These are phyloP conservation scores for Fusarium nurragi DNA, from an alignment of 2,329 filamentous ascomycete genomes.

Conservation along the genomic window DNA sequence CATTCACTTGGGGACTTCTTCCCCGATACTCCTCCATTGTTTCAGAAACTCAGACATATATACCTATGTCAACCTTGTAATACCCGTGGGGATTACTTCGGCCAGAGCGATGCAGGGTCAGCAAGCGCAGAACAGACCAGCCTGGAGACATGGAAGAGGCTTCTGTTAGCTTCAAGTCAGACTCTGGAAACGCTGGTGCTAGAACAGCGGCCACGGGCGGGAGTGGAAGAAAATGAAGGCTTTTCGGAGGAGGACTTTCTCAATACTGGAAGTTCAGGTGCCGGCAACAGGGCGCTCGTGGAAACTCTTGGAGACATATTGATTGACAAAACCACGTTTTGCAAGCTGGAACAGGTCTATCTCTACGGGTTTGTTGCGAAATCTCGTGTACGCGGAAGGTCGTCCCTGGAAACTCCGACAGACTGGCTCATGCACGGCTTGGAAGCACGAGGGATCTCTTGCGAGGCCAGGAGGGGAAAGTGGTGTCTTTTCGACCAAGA, in stretches of 20 bases:
- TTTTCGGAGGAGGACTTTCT: slow-evolving; percentile 20
- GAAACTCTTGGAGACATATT: background rate
- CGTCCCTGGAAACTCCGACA: background rate
- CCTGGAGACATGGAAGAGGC: background rate
- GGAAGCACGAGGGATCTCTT: background rate
- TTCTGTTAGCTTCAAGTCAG: background rate
- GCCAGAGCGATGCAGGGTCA: slow-evolving; percentile 23
- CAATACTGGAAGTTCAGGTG: background rate
- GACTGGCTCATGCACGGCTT: background rate
- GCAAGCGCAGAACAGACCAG: background rate
- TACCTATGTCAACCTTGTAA: slow-evolving; percentile 8
- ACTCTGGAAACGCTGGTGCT: slow-evolving; percentile 21
- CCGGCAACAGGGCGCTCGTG: background rate
- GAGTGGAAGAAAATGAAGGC: slow-evolving; percentile 10
- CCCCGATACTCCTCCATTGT: fast-evolving
- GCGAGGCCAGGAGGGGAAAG: slow-evolving; percentile 7
- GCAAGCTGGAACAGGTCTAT: background rate
- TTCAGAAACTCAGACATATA: slow-evolving; percentile 2
- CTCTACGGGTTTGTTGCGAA: slow-evolving; percentile 10
- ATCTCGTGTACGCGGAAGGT: background rate
- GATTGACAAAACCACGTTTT: background rate
- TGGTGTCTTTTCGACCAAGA: slow-evolving; percentile 26
- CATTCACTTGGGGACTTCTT: slow-evolving; percentile 13
- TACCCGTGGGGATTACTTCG: slow-evolving; percentile 7
- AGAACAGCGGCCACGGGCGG: slow-evolving; percentile 23